Base-by-base conservation (phyloP, 2,329 filamentous ascomycete species). In the Orbilia ellipsospora region DNA sequence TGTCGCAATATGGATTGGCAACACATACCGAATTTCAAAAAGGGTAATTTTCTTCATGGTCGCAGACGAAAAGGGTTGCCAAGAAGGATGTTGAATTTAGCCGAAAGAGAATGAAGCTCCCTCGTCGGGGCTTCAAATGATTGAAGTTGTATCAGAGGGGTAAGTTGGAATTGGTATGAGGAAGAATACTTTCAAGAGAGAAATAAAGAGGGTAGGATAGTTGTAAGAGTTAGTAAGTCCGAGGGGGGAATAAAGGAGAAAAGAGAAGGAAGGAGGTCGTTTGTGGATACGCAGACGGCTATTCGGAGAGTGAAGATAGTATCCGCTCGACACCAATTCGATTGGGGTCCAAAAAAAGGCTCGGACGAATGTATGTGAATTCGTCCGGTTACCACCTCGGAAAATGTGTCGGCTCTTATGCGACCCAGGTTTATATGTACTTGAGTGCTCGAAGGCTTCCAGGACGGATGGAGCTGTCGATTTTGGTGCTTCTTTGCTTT, bases 1-100 rank as follows among this genome's bases (percentile, higher is more conserved):
- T 62, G 20, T 51, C 16, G 28, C 59, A 16, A 20, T 31, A 36
- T 7, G 20, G 23, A n/a, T 3, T 23, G 5, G 40, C 56, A 74
- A 51, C 51, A 76, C 73, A 72, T 77, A 80, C 79, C 79, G 70
- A 36, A 80, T 79, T 56, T 80, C 79, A 44, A 78, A 78, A 66
- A 78, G 79, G 15, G 79, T 78, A 64, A 80, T 77, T 16, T 77
- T 74, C 52, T 68, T 74, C 70, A 74, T 74, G 15, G 40, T 45
- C 36, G 40, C 20, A 52, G 61, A 62, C 70, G 12, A 68, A 67
- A 74, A 18, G 52, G 63, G 51, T 42, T n/a, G 63, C 70, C 70
- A 74, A 74, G 63, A 36, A 48, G 50, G 16, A 36, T 59, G 31
- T 4, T 36, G 61, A 45, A 60, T 73, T 74, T 74, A 74, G 50